Conservation (phyloP, 2,329 filamentous ascomycete genomes). For the Leptographium galeiforme region DNA sequence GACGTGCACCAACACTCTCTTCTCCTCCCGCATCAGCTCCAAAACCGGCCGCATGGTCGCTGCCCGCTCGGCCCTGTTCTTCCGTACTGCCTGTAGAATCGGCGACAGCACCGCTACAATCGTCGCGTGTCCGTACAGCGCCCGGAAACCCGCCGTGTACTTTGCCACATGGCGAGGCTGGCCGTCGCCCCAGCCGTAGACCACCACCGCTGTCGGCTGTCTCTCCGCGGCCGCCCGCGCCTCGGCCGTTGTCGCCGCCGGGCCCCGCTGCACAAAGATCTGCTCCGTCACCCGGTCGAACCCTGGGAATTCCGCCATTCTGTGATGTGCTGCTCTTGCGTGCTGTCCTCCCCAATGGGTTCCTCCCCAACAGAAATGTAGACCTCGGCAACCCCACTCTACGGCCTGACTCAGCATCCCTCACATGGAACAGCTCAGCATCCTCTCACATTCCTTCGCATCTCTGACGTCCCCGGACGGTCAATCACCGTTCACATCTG, state of each 20-base stretch:
- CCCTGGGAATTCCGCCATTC: not conserved
- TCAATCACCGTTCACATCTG: too few relatives aligned
- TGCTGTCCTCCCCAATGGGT: not conserved
- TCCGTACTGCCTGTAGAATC: not conserved
- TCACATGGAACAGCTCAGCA: too few relatives aligned
- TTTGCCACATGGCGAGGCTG: not conserved
- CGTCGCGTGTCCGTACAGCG: not conserved
- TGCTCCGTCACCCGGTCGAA: not conserved
- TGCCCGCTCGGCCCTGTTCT: not conserved
- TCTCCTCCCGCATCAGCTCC: not conserved
- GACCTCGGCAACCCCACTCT: too few relatives aligned
- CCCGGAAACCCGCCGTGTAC: not conserved
- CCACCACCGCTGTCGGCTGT: not conserved
- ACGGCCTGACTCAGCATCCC: too few relatives aligned
- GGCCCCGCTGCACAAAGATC: not conserved
- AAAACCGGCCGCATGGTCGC: not conserved
- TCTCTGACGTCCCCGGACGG: too few relatives aligned
- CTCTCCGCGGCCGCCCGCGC: not conserved
- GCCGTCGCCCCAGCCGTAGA: slow-evolving; percentile 2
- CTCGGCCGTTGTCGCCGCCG: not conserved
- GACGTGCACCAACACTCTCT: not conserved
- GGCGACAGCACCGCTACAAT: slow-evolving; percentile 1
- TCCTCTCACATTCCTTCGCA: too few relatives aligned
- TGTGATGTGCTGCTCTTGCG: not conserved
- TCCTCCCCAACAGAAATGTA: too few relatives aligned